Conservation (phyloP, 2,329 filamentous ascomycete species). For the Neopestalotiopsis sp. region DNA sequence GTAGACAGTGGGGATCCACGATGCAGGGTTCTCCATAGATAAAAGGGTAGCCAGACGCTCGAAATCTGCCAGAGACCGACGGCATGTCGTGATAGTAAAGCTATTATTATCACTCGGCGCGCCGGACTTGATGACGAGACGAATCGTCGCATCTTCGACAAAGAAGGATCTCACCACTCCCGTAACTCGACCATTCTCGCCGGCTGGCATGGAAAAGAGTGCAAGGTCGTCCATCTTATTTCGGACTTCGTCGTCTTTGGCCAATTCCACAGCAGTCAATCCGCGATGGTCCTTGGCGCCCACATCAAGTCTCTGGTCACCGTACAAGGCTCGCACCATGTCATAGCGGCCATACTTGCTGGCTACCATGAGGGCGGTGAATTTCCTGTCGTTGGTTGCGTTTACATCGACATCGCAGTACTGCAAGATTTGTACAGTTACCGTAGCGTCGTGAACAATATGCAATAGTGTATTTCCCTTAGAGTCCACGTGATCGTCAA, state of each 20-base stretch:
- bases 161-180: constrained; percentile 96
- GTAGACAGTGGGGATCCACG: constrained; percentile 84
- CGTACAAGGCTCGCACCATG: constrained; percentile 86
- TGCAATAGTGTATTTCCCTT: constrained; percentile 97
- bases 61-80: constrained; percentile 86
- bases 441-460: constrained; percentile 84
- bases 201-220: constrained; percentile 76
- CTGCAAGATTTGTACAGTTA: constrained; percentile 77
- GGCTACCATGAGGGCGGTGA: constrained; percentile 96
- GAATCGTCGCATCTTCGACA: constrained; percentile 92
- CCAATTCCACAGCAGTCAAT: constrained; percentile 91
- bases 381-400: constrained; percentile 91
- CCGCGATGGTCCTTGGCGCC: constrained; percentile 84
- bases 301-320: constrained; percentile 85
- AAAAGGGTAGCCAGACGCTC: constrained; percentile 87
- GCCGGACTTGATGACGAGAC: constrained; percentile 92
- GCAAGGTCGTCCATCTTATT: constrained; percentile 96
- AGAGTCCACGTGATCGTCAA: constrained; percentile 90
- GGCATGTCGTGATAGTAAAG: constrained; percentile 93
- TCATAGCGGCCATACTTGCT: constrained; percentile 98
- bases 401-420: constrained; percentile 96
- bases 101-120: constrained; percentile 81
- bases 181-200: constrained; percentile 81
- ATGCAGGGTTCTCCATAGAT: constrained; percentile 88
- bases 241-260: constrained; percentile 96